phyloP scores from a whole-genome alignment of 768 basidiomycete species.

The Russula sp. region DNA sequence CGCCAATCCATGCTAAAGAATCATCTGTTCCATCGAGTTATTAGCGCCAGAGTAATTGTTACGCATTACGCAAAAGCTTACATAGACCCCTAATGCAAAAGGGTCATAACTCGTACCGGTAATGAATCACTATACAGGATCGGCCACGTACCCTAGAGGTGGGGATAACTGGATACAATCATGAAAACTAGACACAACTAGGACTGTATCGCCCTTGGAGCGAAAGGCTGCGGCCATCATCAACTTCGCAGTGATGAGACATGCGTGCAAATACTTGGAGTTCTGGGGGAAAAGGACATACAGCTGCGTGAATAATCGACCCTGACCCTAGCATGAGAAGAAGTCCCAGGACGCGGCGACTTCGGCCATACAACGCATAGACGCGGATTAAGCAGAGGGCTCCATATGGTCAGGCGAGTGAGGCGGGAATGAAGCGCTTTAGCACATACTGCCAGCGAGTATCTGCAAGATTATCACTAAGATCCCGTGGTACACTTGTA shows the following conservation, averaged over 20 bases:
- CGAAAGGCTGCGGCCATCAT: not conserved
- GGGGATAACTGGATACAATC: not conserved
- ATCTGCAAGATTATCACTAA: not conserved
- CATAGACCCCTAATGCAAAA: not conserved
- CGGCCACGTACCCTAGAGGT: not conserved
- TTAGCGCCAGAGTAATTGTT: no score
- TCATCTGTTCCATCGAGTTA: constrained; percentile 4
- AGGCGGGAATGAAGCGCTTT: not conserved
- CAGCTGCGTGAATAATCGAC: not conserved
- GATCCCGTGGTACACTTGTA: not conserved
- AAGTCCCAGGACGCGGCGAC: not conserved
- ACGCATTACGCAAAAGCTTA: not conserved
- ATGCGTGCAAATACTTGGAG: not conserved
- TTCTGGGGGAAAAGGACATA: not conserved
- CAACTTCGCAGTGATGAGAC: not conserved
- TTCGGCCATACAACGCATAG: constrained; percentile 7
- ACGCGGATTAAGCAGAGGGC: constrained; percentile 8
- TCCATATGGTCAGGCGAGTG: not conserved
- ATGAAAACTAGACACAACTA: not conserved
- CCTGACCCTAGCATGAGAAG: not conserved
- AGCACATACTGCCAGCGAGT: not conserved
- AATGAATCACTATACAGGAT: not conserved
- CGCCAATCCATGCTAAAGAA: not conserved
- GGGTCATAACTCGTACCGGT: no score
- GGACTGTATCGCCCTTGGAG: not conserved